Conservation (phyloP, 2,329 filamentous ascomycete genomes). For the Arachnomyces sp. region DNA sequence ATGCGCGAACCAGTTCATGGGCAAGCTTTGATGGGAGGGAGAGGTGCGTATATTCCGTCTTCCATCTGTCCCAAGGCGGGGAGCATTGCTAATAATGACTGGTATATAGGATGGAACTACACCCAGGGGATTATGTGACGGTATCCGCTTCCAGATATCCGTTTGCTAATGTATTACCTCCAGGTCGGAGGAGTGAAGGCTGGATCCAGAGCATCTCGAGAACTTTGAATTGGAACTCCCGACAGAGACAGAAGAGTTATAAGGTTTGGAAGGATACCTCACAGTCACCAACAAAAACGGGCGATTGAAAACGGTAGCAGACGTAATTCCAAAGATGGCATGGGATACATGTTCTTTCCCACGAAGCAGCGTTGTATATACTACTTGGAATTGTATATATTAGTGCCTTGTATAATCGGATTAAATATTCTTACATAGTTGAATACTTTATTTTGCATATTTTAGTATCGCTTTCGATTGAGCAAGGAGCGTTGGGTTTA, state of each 20-base stretch:
- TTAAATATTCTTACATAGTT: no score
- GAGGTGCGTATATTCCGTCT: constrained; percentile 41
- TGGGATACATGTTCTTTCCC: no score
- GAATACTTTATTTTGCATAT: no score
- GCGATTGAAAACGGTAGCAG: no score
- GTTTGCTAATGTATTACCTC: constrained; percentile 43
- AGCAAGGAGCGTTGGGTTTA: no score
- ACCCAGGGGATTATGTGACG: constrained; percentile 45
- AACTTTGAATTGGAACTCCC: constrained; percentile 45
- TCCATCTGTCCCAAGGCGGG: neutral
- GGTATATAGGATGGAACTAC: constrained; percentile 37
- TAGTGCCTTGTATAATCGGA: no score
- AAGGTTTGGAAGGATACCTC: neutral
- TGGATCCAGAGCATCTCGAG: constrained; percentile 46
- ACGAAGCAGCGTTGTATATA: no score
- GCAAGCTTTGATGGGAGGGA: constrained; percentile 96
- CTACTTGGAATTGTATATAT: no score
- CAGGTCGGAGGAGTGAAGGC: constrained; percentile 37
- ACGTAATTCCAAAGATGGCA: no score
- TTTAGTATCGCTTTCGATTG: no score
- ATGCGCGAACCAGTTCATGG: constrained; percentile 83
- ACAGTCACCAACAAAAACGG: neutral
- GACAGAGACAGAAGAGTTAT: constrained; percentile 38
- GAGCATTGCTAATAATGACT: neutral
- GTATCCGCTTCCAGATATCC: constrained; percentile 46